Base-by-base conservation (phyloP, 2,329 filamentous ascomycete species). In the Peltaster fructicola region DNA sequence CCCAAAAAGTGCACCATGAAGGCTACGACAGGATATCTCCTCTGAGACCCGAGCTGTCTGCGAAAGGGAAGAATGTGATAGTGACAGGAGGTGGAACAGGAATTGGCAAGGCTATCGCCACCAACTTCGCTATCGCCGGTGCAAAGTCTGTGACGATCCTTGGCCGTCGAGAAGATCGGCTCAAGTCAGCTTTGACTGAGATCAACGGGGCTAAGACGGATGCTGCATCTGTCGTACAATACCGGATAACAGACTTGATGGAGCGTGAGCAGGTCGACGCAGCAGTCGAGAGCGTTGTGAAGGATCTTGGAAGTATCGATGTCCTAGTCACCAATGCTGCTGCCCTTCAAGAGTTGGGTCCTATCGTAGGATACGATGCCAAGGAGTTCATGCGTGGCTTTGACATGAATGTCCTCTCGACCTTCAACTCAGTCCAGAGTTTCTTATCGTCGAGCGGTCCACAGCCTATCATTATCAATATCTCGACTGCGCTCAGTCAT, bases 21-120 rank as follows among this genome's bases (percentile, higher is more conserved):
- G n/a, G n/a, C 16, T 40, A 38, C 26, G 26, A 37, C 12, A 37
- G 38, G 8, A 34, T 41, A 17, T 22, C 37, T 7, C 30, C 32
- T 5, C 23, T 28, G 8, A 31, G 31, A 3, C 51, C 56, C 2
- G 50, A 50, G 26, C 45, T 59, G 14, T 56, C 50, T 4, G 46
- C 44, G 17, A 41, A 39, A 22, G 53, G 48, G 21, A 59, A 57
- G 32, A 50, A 38, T 6, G 37, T 59, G 3, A 5, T 59, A 3
- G 26, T 35, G n/a, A 22, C 33, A 5, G 33, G 33, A 4, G 33
- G 30, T 11, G 33, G 31, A 7, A 27, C 30, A 15, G 33, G 31
- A 8, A 33, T 35, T 8, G 33, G 33, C 6, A 24, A 23, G 10
- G 23, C 23, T 2, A 35, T 30, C 8, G 31, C 33, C 6, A 25